Evolutionary conservation across 2,329 filamentous ascomycete genomes (phyloP).

Genomic region (Neofusicoccum sp.): DNA sequence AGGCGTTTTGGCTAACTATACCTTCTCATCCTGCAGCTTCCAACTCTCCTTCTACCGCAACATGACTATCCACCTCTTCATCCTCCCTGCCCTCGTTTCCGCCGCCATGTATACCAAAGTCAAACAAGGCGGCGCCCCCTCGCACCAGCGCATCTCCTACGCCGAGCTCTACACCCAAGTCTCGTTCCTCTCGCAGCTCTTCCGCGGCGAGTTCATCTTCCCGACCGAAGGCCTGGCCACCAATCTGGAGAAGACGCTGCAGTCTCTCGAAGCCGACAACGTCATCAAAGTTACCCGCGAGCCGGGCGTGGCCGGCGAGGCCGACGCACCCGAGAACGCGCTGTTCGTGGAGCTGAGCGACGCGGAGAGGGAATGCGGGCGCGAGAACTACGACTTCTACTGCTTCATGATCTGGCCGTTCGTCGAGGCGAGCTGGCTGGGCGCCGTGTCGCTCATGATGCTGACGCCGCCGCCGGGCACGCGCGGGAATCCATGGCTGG

Average conservation of each 20-base stretch:
- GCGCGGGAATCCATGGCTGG: slow-evolving; percentile 64
- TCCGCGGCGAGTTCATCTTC: slow-evolving; percentile 97
- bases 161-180: slow-evolving; percentile 74
- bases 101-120: slow-evolving; percentile 87
- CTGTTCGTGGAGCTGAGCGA: slow-evolving; percentile 70
- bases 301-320: slow-evolving; percentile 18
- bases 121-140: slow-evolving; percentile 83
- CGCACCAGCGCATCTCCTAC: slow-evolving; percentile 76
- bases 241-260: slow-evolving; percentile 79
- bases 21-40: slow-evolving; percentile 58
- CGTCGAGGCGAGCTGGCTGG: slow-evolving; percentile 91
- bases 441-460: slow-evolving; percentile 82
- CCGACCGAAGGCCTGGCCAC: slow-evolving; percentile 75
- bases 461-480: slow-evolving; percentile 66
- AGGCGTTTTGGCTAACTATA: neutral
- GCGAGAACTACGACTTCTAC: slow-evolving; percentile 98
- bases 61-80: slow-evolving; percentile 98
- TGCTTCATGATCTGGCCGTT: slow-evolving; percentile 99
- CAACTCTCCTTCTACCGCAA: slow-evolving; percentile 98
- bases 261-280: slow-evolving; percentile 72
- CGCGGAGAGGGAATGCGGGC: slow-evolving; percentile 70
- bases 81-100: slow-evolving; percentile 86
- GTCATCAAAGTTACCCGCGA: slow-evolving; percentile 64
- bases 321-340: slow-evolving; percentile 49
- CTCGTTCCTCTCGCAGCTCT: slow-evolving; percentile 74